Base-by-base conservation (phyloP, 2,329 filamentous ascomycete genomes). In the Diaporthe ilicicola region DNA sequence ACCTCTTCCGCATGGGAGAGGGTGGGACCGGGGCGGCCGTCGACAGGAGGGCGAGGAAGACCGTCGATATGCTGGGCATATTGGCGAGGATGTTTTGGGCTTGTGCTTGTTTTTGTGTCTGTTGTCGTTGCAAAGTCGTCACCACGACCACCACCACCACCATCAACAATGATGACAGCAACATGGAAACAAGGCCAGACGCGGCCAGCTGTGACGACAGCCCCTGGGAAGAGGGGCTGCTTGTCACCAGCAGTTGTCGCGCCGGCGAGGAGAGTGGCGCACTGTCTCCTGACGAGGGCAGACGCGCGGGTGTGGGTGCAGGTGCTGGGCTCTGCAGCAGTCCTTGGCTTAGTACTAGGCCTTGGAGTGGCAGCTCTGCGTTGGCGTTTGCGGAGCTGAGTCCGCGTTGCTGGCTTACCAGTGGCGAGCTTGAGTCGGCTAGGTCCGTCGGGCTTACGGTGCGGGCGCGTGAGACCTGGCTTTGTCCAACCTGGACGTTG, bases 171-270 rank as follows among this genome's bases (percentile, higher is more conserved):
- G 70, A 44, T 34, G 59, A 64, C n/a, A 64, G 59, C 59, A 64
- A n/a, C 12, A 72, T 67, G 69, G 64, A 71, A 69, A 72, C 71
- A 72, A 72, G 56, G 51, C 71, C 71, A 42, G 67, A 66, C 67
- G 39, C 71, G 69, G 46, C 68, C 64, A 72, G 71, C 64, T 68
- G 71, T 46, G 66, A 34, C 50, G 65, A 34, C 46, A 50, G 24
- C 29, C 8, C 48, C 39, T 50, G 39, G 15, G 70, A 48, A 9
- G 55, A 61, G 37, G 42, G 50, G 59, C 42, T 22, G 59, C 59
- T 19, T 19, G 51, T 32, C 19, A 34, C 24, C 56, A 66, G 69
- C 69, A 56, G 27, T 71, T 71, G 71, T 54, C 71, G 69, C 65
- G 70, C 64, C 69, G 64, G 71, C 24, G 61, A 51, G 56, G 37